Evolutionary conservation across 352 stramenopile species (phyloP).

Genomic region (Pythium utonaiense): DNA sequence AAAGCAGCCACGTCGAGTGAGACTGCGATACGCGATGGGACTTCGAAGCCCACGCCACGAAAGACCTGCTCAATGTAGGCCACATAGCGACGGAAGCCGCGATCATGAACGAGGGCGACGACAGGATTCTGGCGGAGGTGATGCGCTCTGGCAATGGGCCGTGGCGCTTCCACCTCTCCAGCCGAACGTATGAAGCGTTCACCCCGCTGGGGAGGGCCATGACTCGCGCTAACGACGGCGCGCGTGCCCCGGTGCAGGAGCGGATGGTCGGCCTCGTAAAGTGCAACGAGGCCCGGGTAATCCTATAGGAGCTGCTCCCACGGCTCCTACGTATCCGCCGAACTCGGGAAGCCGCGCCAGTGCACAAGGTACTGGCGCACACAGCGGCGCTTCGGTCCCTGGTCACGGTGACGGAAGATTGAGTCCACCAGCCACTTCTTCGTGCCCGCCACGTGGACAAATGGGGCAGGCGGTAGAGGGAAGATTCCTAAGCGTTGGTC

Average conservation of each 20-base stretch:
- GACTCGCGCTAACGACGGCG: background rate
- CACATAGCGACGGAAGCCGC: too few species aligned
- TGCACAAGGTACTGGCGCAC: constrained; percentile 6
- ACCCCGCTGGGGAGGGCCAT: background rate
- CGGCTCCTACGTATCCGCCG: constrained; percentile 8
- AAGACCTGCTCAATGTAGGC: too few species aligned
- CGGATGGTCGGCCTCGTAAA: background rate
- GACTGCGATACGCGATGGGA: too few species aligned
- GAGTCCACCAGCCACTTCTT: constrained; percentile 4
- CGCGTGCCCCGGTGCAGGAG: background rate
- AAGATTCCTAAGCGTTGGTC: too few species aligned
- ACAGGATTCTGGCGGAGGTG: too few species aligned
- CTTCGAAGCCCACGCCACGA: too few species aligned
- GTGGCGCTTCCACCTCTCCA: background rate
- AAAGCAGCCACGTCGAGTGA: too few species aligned
- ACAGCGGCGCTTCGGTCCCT: background rate
- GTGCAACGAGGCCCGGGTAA: constrained; percentile 3
- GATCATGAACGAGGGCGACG: too few species aligned
- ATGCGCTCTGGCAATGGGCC: too few species aligned
- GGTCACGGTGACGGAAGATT: constrained; percentile 2
- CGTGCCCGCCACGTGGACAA: background rate
- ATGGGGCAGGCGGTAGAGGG: too few species aligned
- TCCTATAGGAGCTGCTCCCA: too few species aligned
- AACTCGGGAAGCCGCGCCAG: constrained; percentile 8
- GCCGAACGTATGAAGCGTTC: background rate